These are phyloP conservation scores for Brassica cretica DNA, from an alignment of 345 rosid genomes.

Conservation along the genomic window DNA sequence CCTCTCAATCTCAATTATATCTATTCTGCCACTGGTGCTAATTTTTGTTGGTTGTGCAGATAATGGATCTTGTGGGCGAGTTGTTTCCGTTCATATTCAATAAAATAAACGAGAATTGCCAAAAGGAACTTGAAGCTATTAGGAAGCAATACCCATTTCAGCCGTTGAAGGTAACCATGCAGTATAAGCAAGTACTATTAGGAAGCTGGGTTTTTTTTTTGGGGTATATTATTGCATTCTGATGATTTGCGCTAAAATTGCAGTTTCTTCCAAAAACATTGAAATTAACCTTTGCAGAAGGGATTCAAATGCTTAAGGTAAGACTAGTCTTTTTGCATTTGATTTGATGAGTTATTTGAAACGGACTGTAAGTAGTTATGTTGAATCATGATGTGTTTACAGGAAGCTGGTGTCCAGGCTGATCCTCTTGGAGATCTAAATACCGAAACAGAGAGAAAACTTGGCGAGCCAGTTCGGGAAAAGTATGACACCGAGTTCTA, in stretches of 20 bases:
- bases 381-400: neutral
- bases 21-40: neutral
- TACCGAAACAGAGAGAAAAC: neutral
- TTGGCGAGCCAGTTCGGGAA: neutral
- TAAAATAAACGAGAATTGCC: neutral
- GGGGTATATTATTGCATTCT: neutral
- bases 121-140: neutral
- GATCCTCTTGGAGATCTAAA: neutral
- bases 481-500: neutral
- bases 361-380: neutral
- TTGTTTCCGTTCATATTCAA: neutral
- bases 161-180: slow-evolving; percentile 6
- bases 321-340: neutral
- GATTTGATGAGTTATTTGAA: neutral
- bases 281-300: neutral
- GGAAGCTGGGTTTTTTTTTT: neutral
- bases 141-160: neutral
- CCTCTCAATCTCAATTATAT: neutral
- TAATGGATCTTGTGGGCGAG: neutral
- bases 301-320: neutral
- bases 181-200: neutral
- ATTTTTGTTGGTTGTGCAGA: neutral
- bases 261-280: neutral
- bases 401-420: slow-evolving; percentile 3
- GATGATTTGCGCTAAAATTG: neutral